A percentile compares a stretch with the other conserved stretches of the same genome.
Conservation (phyloP, 306 rosid species). For the Castanopsis chinensis region DNA sequence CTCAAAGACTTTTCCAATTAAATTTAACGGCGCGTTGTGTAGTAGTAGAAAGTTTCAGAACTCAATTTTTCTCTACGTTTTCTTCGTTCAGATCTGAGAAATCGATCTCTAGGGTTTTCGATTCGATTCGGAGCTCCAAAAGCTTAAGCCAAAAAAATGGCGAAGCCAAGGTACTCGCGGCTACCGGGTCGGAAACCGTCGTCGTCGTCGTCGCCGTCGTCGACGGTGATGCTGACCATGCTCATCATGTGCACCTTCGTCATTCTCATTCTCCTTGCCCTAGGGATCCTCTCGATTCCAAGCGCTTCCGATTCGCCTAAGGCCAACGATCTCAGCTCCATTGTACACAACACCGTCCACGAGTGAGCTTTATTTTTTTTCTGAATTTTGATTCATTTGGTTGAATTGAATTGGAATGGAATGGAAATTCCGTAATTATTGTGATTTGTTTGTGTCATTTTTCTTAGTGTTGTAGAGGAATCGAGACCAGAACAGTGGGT, state of each 20-base stretch:
- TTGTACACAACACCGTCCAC: slow-evolving; percentile 43
- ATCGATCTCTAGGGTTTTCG: slow-evolving; percentile 12
- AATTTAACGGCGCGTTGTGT: background rate
- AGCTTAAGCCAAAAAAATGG: slow-evolving; percentile 41
- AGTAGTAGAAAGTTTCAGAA: too few species aligned
- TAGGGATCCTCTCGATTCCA: slow-evolving; percentile 88
- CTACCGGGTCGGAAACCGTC: slow-evolving; percentile 57
- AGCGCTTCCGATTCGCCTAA: slow-evolving; percentile 49
- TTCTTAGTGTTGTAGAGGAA: slow-evolving; percentile 40
- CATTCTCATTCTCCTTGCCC: slow-evolving; percentile 78
- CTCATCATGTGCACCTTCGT: slow-evolving; percentile 75
- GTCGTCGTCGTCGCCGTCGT: slow-evolving; percentile 34
- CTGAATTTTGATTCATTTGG: background rate
- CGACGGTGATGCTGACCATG: slow-evolving; percentile 56
- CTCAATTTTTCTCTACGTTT: too few species aligned
- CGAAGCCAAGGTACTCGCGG: slow-evolving; percentile 60
- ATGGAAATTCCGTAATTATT: background rate
- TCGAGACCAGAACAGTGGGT: slow-evolving; percentile 73
- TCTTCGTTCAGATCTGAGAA: background rate
- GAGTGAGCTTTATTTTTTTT: slow-evolving; percentile 24
- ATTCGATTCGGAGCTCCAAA: background rate
- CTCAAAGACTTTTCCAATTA: background rate
- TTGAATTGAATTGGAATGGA: too few species aligned
- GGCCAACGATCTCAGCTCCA: slow-evolving; percentile 85
- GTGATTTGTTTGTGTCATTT: slow-evolving; percentile 1